Conservation (phyloP, 2,329 filamentous ascomycete species). For the Cladobotryum protrusum region DNA sequence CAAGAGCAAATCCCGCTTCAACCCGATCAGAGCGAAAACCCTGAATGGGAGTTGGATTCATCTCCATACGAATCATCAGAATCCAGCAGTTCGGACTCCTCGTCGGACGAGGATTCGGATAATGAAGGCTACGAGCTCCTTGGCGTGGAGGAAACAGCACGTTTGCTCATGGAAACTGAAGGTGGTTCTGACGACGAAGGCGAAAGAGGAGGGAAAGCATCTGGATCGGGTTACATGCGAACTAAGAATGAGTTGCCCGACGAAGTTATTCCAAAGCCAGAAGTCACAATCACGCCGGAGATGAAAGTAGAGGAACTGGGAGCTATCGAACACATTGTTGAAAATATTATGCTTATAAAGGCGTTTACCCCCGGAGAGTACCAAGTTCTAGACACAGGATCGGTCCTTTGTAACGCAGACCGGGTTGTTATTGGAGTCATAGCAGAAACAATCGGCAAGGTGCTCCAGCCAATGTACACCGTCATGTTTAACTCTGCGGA, state of each 20-base stretch:
- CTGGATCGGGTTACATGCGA: constrained; percentile 48
- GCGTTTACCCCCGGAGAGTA: constrained; percentile 75
- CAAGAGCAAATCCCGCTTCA: constrained; percentile 19
- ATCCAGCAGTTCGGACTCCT: constrained; percentile 53
- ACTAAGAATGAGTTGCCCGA: constrained; percentile 76
- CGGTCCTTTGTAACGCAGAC: constrained; percentile 72
- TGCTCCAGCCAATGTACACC: constrained; percentile 80
- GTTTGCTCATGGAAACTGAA: constrained; percentile 78
- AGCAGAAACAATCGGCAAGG: constrained; percentile 79
- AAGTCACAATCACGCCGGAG: constrained; percentile 68
- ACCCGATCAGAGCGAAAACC: constrained; percentile 39
- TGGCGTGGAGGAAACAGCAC: constrained; percentile 74
- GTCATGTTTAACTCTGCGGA: constrained; percentile 65
- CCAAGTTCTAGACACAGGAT: constrained; percentile 76
- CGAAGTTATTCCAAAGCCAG: constrained; percentile 63
- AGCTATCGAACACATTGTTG: constrained; percentile 67
- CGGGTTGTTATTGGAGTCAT: constrained; percentile 73
- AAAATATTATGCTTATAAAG: constrained; percentile 71
- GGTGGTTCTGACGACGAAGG: constrained; percentile 73
- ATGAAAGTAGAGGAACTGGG: constrained; percentile 76
- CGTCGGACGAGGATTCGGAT: constrained; percentile 49
- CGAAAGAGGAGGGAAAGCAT: constrained; percentile 38
- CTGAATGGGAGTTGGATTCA: constrained; percentile 82
- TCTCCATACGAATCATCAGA: constrained; percentile 67
- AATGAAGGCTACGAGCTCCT: constrained; percentile 65